Base-by-base conservation (phyloP, 2,329 filamentous ascomycete species). In the Cladophialophora exuberans region DNA sequence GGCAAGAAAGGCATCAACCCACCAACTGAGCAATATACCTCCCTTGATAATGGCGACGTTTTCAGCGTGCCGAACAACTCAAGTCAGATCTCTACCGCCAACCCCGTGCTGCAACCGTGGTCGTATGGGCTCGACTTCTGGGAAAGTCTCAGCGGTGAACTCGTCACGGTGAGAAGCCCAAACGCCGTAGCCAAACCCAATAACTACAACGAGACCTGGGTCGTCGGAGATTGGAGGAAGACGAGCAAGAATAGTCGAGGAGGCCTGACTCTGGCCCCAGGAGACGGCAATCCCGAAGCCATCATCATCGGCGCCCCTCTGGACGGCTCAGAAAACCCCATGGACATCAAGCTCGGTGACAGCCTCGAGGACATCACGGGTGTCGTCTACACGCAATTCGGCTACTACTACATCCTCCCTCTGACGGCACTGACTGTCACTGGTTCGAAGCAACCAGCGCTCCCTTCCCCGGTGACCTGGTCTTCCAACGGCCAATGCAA, bases 111-210 rank as follows among this genome's bases (percentile, higher is more conserved):
- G 33, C 69, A 86, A 57, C 86, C 86, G 1, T 71, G 73, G 18
- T 71, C 74, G 36, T 89, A 85, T 64, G 87, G 86, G 2, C 73
- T 89, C 25, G 87, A 89, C 68, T 90, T 89, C 66, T 89, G 86
- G 87, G 84, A 89, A 76, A 85, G 81, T 59, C 70, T 89, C 54
- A 76, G 75, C 50, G 87, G 86, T 23, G 84, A 89, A 69, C 74
- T 88, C 6, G 85, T 90, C 11, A 87, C 82, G 0, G 72, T 89
- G 42, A 76, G 76, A 61, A 76, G 72, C 41, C 80, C 83, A 1
- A 77, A 73, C 10, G 83, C 82, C 38, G 70, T 88, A 41, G 76
- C 78, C 46, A 81, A 81, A 52, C 83, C 86, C 1, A 89, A 85
- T 66, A 73, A 69, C 50, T 88, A 79, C 64, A 85, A 85, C 20